Evolutionary conservation across 371 early-diverging fungal genomes (phyloP).

Genomic region (Apophysomyces variabilis): DNA sequence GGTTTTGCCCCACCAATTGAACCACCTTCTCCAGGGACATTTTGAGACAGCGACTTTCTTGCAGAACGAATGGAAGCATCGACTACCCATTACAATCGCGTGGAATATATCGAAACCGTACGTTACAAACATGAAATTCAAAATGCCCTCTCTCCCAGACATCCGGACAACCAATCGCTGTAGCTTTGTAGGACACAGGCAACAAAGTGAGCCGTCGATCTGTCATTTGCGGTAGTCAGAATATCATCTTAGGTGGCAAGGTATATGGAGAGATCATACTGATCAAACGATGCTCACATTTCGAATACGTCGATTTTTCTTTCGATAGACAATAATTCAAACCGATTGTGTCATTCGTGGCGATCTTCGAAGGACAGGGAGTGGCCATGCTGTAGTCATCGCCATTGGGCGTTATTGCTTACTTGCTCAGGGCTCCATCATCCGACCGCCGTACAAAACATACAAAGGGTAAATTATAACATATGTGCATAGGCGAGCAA

Average conservation of each 20-base stretch:
- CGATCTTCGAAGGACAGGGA: conserved; percentile 89
- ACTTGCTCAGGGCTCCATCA: conserved; percentile 74
- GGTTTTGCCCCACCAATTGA: too few relatives aligned
- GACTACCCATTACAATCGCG: conserved; percentile 63
- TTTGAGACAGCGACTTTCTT: neutral
- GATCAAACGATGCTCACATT: too few relatives aligned
- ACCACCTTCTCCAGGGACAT: too few relatives aligned
- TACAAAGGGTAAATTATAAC: conserved; percentile 81
- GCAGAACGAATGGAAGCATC: conserved; percentile 69
- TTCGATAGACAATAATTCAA: conserved; percentile 86
- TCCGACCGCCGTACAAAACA: conserved; percentile 94
- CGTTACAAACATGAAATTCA: conserved; percentile 11
- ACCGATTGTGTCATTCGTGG: conserved; percentile 90
- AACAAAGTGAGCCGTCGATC: conserved; percentile 93
- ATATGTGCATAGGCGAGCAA: neutral
- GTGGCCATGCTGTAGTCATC: conserved; percentile 84
- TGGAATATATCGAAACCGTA: conserved; percentile 89
- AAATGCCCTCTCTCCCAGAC: conserved; percentile 1
- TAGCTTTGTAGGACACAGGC: conserved; percentile 78
- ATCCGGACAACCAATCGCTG: neutral
- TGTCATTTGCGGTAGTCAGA: conserved; percentile 91
- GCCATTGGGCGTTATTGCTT: conserved; percentile 92
- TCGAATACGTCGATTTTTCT: too few relatives aligned
- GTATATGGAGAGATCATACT: conserved; percentile 35
- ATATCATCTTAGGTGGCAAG: conserved; percentile 95